Evolutionary conservation across 257 asterid species (phyloP).

Genomic region (Solanum ossicruentum): DNA sequence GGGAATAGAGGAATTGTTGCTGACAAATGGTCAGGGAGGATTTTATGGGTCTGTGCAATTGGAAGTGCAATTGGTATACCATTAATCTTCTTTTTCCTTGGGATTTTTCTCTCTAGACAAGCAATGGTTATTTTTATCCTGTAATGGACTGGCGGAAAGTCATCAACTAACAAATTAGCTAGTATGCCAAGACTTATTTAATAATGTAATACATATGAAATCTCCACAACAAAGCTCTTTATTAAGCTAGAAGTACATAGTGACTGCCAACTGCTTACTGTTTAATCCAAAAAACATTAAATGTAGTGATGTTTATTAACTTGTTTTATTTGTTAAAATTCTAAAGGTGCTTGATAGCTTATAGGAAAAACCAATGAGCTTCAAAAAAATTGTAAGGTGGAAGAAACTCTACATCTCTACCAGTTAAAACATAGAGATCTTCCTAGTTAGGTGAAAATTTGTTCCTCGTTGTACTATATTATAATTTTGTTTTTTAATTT

Average conservation of each 20-base stretch:
- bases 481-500: background rate
- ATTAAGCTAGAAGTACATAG: background rate
- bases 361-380: background rate
- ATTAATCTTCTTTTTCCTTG: background rate
- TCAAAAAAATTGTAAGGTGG: background rate
- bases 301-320: background rate
- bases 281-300: background rate
- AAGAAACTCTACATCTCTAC: background rate
- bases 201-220: background rate
- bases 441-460: background rate
- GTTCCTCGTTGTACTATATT: background rate
- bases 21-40: slow-evolving; percentile 77
- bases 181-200: background rate
- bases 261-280: background rate
- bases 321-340: background rate
- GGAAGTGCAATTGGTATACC: slow-evolving; percentile 80
- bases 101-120: background rate
- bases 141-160: background rate
- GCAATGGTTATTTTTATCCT: background rate
- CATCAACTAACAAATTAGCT: background rate
- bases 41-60: slow-evolving; percentile 76
- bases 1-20: slow-evolving; percentile 65
- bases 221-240: background rate
- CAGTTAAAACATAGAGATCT: background rate
- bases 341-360: background rate